Evolutionary conservation across 1,284 basidiomycete genomes (phyloP), one percentile per base, ranked within the genome.

Genomic region (Apiotrichum montevideense): DNA sequence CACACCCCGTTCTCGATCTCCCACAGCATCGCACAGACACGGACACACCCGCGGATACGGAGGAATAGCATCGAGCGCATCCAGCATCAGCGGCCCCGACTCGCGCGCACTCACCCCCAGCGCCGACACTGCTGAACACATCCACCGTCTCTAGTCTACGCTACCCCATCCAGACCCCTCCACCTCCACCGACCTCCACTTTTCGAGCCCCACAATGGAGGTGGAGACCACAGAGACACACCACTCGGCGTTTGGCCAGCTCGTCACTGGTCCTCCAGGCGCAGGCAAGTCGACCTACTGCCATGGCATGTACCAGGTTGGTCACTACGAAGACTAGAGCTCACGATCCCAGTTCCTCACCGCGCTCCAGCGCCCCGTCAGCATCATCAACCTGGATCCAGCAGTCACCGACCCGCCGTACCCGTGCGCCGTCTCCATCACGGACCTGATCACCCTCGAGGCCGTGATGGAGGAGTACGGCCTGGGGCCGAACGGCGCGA

Each of bases 281-380:
- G 87, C 87, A 42, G 93, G 93, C 32, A 97, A 96, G 80, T 89
- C 90, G 1, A 96, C 92, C 0, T 96, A 96, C 72, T 93, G 90
- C 75, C 84, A 90, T 69, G 93, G 93, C 47, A 89, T 95, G 79
- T 81, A 94, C 68, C 93, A 95, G 68, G 78, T 77, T 55, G 56
- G 71, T 63, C 39, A 21, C 21, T 21, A 21, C 21, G 21, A 13
- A 39, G 37, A 39, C 13, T 45, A 7, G 10, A 4, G n/a, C n/a
- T 46, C 39, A 39, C 47, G 4, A 6, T 5, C 21, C n/a, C 66
- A 83, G 74, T 88, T 98, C 43, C 87, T 96, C 67, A 86, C 84
- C 10, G 92, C 92, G 1, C 82, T 98, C 29, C 80, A 84, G 13
- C 84, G 95, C 0, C 91, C 91, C 2, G 87, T 97, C 42, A 83